Base-by-base conservation (phyloP, 139 green algal species). In the Micromonas commoda region DNA sequence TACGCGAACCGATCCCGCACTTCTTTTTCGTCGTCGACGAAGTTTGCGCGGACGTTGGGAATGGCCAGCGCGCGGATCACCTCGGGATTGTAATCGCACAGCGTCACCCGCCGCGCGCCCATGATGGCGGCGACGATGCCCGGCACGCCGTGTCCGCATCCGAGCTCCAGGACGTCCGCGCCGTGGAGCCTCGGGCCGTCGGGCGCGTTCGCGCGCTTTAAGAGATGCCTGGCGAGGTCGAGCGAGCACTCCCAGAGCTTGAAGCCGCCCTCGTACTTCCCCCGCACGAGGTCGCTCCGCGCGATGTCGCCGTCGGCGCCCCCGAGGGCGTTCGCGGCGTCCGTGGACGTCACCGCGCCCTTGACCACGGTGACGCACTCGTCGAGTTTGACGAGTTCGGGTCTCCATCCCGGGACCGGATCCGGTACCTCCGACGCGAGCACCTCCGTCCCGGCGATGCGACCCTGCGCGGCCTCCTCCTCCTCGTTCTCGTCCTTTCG, bases 241-340 rank as follows among this genome's bases (percentile, higher is more conserved):
- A 91, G 32, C 5, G 85, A 80, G 32, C 93, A 90, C 80, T 97
- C 93, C 93, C 93, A 97, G 19, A 95, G 79, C 81, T 97, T 97
- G 87, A 96, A 96, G 45, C 93, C 93, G 3, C 93, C 90, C 31
- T 82, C 78, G 78, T 82, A 82, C 39, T 61, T 32, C 9, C 65
- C 65, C n/a, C 20, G 24, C 21, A 76, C 64, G 16, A 81, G n/a
- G 52, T 81, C 76, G 13, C 23, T 57, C 3, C 34, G 34, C 69
- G n/a, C 64, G 63, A 32, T 26, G 63, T 34, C 28, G 21, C 24
- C 3, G 31, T 26, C 21, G 21, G 63, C 63, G 63, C 63, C 63
- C 31, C 31, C 21, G 28, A 70, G 31, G 21, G 20, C 24, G 21
- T 34, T 1, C 63, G 28, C 63, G 21, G 63, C 5, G n/a, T 28